phyloP scores from a whole-genome alignment of 78 protist species.

The Dictyostelium brefeldianum region DNA sequence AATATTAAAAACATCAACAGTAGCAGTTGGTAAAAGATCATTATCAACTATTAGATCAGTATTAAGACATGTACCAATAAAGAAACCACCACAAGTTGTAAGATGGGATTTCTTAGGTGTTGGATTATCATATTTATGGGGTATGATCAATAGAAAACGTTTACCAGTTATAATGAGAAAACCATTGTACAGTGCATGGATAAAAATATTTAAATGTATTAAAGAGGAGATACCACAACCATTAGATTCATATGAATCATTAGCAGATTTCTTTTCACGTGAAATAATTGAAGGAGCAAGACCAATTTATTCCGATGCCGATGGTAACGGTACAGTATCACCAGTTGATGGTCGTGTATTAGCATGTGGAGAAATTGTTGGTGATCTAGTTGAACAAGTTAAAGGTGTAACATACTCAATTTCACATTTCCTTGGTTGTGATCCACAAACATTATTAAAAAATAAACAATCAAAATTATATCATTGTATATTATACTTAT shows the following conservation, averaged over 20 bases:
- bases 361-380: constrained; percentile 74
- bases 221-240: constrained; percentile 79
- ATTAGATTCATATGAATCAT: constrained; percentile 53
- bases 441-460: constrained; percentile 41
- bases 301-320: constrained; percentile 10
- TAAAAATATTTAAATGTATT: constrained; percentile 68
- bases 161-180: constrained; percentile 65
- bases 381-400: constrained; percentile 85
- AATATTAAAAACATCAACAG: constrained; percentile 3
- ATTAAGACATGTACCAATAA: constrained; percentile 29
- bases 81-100: constrained; percentile 83
- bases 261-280: constrained; percentile 83
- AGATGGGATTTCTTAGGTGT: constrained; percentile 86
- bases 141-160: constrained; percentile 55
- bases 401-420: constrained; percentile 90
- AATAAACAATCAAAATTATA: constrained; percentile 67
- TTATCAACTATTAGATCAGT: constrained; percentile 16
- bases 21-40: constrained; percentile 14
- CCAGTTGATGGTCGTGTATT: constrained; percentile 90
- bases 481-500: constrained; percentile 86
- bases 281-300: constrained; percentile 60
- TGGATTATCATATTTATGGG: constrained; percentile 78
- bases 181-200: constrained; percentile 75
- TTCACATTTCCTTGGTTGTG: constrained; percentile 77
- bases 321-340: constrained; percentile 46